phyloP scores from a whole-genome alignment of 768 basidiomycete species.

The Serendipita sp. region DNA sequence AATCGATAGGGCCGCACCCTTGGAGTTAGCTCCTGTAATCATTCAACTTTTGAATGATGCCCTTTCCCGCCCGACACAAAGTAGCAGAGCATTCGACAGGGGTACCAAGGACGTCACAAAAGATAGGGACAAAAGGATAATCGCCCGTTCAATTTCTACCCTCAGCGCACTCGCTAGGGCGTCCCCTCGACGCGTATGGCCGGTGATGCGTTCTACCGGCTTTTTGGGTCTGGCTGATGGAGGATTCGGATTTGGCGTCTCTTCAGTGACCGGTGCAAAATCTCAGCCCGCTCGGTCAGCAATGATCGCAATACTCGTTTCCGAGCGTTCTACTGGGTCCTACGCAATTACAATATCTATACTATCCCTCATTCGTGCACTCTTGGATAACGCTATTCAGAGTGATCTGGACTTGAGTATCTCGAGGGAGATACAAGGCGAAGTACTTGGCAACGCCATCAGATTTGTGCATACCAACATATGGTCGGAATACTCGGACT shows the following conservation, averaged over 20 bases:
- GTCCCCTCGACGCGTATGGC: constrained; percentile 74
- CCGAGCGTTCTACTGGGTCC: constrained; percentile 52
- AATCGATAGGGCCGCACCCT: constrained; percentile 35
- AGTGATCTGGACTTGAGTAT: constrained; percentile 22
- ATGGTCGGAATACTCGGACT: constrained; percentile 71
- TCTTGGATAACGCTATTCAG: constrained; percentile 55
- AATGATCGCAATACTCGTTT: constrained; percentile 41
- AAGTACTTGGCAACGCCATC: constrained; percentile 62
- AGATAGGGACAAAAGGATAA: not conserved
- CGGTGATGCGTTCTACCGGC: constrained; percentile 62
- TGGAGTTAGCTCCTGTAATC: constrained; percentile 63
- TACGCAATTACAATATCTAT: constrained; percentile 74
- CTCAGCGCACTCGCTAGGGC: constrained; percentile 34
- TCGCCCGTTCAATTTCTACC: constrained; percentile 7
- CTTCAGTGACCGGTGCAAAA: not conserved
- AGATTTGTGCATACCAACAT: constrained; percentile 72
- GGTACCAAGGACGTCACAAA: not conserved
- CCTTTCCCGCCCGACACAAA: constrained; percentile 31
- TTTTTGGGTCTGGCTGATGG: constrained; percentile 37
- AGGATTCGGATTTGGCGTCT: not conserved
- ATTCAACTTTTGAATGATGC: constrained; percentile 71
- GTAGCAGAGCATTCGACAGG: not conserved
- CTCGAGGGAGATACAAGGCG: constrained; percentile 27
- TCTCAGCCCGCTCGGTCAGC: constrained; percentile 23
- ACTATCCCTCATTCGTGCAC: constrained; percentile 54